Conservation (phyloP, 2,329 filamentous ascomycete species). For the Alternaria arbusti region DNA sequence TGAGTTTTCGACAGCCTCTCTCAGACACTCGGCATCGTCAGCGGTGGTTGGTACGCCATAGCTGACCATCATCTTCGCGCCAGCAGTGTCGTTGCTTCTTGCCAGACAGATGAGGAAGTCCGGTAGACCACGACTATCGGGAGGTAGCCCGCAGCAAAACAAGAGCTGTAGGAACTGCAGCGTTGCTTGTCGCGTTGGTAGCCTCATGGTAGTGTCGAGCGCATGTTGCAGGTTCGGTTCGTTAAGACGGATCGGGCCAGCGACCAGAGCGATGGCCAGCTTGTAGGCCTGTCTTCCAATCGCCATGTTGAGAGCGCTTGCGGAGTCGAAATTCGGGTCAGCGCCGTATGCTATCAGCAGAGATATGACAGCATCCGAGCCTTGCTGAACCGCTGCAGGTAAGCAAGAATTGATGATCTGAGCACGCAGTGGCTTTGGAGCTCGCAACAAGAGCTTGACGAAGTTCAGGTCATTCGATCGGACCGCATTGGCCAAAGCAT, state of each 20-base stretch:
- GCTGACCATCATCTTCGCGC: constrained; percentile 41
- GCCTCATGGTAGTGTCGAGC: constrained; percentile 38
- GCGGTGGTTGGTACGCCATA: constrained; percentile 37
- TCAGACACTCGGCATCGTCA: constrained; percentile 41
- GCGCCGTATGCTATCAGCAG: constrained; percentile 43
- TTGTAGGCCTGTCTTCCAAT: constrained; percentile 41
- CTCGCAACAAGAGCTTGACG: constrained; percentile 38
- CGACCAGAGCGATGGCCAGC: constrained; percentile 35
- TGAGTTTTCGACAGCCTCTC: constrained; percentile 30
- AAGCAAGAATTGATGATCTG: constrained; percentile 44
- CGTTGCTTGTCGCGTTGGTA: constrained; percentile 35
- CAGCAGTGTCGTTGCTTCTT: constrained; percentile 34
- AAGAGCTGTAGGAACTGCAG: constrained; percentile 41
- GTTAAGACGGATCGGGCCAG: constrained; percentile 34
- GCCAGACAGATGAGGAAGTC: constrained; percentile 39
- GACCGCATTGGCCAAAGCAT: constrained; percentile 39
- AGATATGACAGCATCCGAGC: constrained; percentile 35
- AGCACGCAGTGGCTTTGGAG: constrained; percentile 39
- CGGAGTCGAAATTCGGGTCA: constrained; percentile 45
- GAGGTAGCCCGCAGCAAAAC: constrained; percentile 42
- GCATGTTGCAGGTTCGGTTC: constrained; percentile 33
- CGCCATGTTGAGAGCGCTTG: constrained; percentile 40
- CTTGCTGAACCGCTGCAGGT: constrained; percentile 39
- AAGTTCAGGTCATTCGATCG: constrained; percentile 39
- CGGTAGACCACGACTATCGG: constrained; percentile 33